Percentiles rank a stretch among this genome's conserved stretches.
These are phyloP conservation scores for Gigaspora rosea DNA, from an alignment of 192 early-diverging fungal species.

Conservation along the genomic window DNA sequence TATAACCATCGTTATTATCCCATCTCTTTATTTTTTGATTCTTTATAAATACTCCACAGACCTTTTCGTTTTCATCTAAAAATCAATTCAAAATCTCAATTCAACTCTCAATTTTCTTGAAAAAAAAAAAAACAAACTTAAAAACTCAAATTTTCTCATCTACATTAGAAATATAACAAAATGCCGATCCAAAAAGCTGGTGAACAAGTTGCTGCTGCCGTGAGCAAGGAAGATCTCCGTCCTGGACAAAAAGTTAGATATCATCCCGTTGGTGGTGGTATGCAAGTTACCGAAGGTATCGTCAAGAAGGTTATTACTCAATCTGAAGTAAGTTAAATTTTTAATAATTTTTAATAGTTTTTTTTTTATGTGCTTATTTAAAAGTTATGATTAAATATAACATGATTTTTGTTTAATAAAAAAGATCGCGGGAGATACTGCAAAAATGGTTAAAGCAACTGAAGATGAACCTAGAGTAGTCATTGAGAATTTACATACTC, in stretches of 20 bases:
- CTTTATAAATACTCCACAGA: no score
- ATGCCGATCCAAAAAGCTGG: neutral
- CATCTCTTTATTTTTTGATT: no score
- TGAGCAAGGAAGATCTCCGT: neutral
- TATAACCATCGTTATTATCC: no score
- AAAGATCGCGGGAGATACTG: constrained; percentile 12
- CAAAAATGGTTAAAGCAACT: neutral
- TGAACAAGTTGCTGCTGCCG: neutral
- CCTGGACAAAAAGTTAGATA: constrained; percentile 25
- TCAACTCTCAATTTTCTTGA: no score
- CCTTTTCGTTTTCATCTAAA: no score
- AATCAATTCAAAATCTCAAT: no score
- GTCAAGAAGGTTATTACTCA: constrained; percentile 24
- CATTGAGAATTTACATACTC: constrained; percentile 20
- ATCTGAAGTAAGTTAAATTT: constrained; percentile 5
- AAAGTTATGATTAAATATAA: neutral
- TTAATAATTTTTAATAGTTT: no score
- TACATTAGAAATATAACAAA: neutral
- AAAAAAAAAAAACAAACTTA: no score
- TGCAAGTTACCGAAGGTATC: constrained; percentile 15
- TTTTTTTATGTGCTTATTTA: no score
- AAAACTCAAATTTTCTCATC: neutral
- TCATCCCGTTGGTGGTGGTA: constrained; percentile 11
- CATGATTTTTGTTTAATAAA: neutral
- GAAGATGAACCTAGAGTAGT: constrained; percentile 17